phyloP scores from a whole-genome alignment of 768 basidiomycete species.

The Gyrodon lividus region DNA sequence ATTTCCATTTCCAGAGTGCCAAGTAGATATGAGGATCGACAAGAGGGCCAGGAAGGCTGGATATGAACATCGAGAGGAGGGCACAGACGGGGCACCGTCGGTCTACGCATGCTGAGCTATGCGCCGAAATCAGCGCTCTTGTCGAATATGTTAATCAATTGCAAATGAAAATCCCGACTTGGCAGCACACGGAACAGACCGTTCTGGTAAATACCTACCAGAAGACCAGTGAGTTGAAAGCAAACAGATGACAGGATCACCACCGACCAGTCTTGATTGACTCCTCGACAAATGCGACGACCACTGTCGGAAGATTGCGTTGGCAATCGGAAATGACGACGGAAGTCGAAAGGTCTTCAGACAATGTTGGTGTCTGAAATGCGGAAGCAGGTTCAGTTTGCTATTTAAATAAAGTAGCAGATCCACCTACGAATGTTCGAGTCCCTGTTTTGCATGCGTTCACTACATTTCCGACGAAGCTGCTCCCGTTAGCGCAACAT shows the following conservation, averaged over 20 bases:
- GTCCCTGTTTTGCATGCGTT: conserved; percentile 19
- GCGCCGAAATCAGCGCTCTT: conserved; percentile 23
- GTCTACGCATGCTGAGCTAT: conserved; percentile 30
- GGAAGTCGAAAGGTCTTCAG: conserved; percentile 34
- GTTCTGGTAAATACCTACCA: conserved; percentile 41
- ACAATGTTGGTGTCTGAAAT: conserved; percentile 33
- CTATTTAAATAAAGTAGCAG: background rate
- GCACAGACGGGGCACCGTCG: conserved; percentile 43
- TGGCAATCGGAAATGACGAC: conserved; percentile 38
- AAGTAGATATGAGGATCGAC: conserved; percentile 41
- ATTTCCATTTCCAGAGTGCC: conserved; percentile 43
- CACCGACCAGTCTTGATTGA: conserved; percentile 43
- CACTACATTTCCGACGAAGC: conserved; percentile 16
- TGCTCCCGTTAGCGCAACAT: conserved; percentile 22
- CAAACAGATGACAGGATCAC: background rate
- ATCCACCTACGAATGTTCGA: conserved; percentile 26
- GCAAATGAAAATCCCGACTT: conserved; percentile 37
- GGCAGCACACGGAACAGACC: conserved; percentile 44
- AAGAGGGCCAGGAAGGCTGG: conserved; percentile 45
- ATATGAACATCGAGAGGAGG: conserved; percentile 46
- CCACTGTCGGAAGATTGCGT: conserved; percentile 39
- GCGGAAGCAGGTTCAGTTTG: background rate
- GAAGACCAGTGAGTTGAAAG: background rate
- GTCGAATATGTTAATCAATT: conserved; percentile 41
- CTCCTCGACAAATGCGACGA: conserved; percentile 44